phyloP scores from a whole-genome alignment of 495 filamentous ascomycete genomes.

The Beverwykella pulmonaria region DNA sequence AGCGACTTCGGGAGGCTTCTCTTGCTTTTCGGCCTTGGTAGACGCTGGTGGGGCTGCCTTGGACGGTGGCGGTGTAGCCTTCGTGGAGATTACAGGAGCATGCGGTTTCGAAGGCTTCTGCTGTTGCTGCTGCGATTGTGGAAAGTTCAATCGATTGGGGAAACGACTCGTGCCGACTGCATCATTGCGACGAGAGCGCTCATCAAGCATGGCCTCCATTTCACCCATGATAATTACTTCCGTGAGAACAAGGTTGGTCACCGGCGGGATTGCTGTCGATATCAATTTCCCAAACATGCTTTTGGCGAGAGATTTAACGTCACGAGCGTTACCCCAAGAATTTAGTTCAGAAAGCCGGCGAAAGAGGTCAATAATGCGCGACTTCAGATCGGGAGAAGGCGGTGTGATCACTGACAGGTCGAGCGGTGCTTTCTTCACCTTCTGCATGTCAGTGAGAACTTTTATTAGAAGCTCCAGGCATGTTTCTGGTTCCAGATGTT shows the following conservation, averaged over 20 bases:
- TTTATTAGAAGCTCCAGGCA: conserved; percentile 51
- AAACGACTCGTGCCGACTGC: conserved; percentile 2
- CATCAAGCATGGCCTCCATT: conserved; percentile 17
- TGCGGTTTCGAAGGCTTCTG: no score
- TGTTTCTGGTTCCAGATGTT: conserved; percentile 47
- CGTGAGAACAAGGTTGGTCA: conserved; percentile 14
- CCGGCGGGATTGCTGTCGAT: conserved; percentile 23
- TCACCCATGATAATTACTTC: conserved; percentile 12
- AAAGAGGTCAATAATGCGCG: conserved; percentile 48
- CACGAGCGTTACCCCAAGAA: conserved; percentile 72
- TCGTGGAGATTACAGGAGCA: no score
- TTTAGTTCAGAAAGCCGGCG: conserved; percentile 48
- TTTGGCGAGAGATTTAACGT: conserved; percentile 62
- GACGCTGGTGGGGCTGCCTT: no score
- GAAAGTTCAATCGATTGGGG: no score
- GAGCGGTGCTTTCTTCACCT: conserved; percentile 30
- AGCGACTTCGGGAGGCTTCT: no score
- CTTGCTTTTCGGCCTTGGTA: no score
- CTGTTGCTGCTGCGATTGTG: no score
- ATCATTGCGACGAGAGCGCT: conserved; percentile 23
- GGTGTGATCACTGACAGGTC: conserved; percentile 33
- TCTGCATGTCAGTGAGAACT: conserved; percentile 23
- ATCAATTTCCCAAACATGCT: conserved; percentile 54
- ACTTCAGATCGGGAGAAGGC: conserved; percentile 21
- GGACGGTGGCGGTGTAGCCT: no score